A percentile compares a stretch with the other conserved stretches of the same genome.
phyloP scores from a whole-genome alignment of 164 flowering plant genomes.

The Saururus chinensis region DNA sequence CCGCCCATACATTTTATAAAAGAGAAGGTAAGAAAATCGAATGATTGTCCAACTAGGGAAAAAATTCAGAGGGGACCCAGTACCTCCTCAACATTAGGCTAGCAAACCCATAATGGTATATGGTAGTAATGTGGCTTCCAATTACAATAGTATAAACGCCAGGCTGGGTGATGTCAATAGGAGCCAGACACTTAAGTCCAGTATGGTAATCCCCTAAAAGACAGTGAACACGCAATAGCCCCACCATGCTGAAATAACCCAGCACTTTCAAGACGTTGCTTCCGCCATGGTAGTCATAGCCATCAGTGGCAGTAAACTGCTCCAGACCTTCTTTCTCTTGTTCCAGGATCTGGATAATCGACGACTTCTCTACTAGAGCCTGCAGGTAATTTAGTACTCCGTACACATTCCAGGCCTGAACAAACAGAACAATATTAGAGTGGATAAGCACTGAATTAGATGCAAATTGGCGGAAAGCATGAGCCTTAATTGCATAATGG shows the following conservation, averaged over 20 bases:
- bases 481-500: no score
- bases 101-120: slow-evolving; percentile 95
- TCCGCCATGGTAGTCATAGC: slow-evolving; percentile 93
- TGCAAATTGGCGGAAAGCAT: background rate
- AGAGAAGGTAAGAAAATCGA: background rate
- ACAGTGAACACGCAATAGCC: slow-evolving; percentile 92
- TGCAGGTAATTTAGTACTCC: slow-evolving; percentile 93
- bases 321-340: slow-evolving; percentile 89
- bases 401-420: slow-evolving; percentile 94
- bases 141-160: slow-evolving; percentile 92
- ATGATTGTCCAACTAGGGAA: background rate
- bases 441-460: background rate
- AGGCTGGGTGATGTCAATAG: slow-evolving; percentile 84
- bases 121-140: slow-evolving; percentile 90
- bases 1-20: background rate
- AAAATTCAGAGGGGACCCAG: slow-evolving; percentile 3
- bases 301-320: slow-evolving; percentile 90
- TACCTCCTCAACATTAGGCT: slow-evolving; percentile 96
- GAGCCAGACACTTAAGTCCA: slow-evolving; percentile 84
- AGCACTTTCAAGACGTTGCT: slow-evolving; percentile 96
- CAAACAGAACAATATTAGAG: background rate
- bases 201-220: slow-evolving; percentile 95
- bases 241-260: slow-evolving; percentile 99
- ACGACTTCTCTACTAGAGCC: slow-evolving; percentile 97
- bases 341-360: slow-evolving; percentile 72